Evolutionary conservation across 306 rosid genomes (phyloP).

Genomic region (Quercus variabilis): DNA sequence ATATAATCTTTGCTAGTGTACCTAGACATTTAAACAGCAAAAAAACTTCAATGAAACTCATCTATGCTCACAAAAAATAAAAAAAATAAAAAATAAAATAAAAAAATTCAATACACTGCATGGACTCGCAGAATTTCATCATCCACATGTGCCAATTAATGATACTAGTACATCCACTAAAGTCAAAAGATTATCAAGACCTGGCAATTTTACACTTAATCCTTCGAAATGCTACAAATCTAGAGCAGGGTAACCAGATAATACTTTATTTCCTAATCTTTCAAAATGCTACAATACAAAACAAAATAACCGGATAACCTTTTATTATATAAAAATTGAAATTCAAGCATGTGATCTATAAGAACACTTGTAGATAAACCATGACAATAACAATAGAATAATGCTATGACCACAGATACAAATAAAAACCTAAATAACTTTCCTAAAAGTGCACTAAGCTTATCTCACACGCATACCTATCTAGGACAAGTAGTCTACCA

Average conservation of each 20-base stretch:
- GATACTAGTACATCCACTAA: neutral
- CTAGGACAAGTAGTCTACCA: conserved; percentile 69
- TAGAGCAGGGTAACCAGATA: neutral
- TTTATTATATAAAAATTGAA: neutral
- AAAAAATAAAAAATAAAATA: no score
- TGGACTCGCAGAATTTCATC: neutral
- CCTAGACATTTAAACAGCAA: conserved; percentile 29
- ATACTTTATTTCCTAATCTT: neutral
- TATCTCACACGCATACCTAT: conserved; percentile 48
- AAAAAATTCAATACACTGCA: neutral
- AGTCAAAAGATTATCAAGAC: neutral
- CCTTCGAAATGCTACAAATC: neutral
- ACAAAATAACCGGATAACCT: neutral
- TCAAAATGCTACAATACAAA: neutral
- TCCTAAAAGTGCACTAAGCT: neutral
- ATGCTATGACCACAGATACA: neutral
- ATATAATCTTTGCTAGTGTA: conserved; percentile 34
- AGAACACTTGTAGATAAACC: conserved; percentile 7
- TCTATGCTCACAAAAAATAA: neutral
- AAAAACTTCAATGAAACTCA: neutral
- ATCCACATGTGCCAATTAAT: neutral
- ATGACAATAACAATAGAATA: neutral
- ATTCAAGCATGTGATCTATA: neutral
- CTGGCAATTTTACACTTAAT: neutral
- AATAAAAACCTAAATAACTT: conserved; percentile 3